These are phyloP conservation scores for Yarrowia galli DNA, from an alignment of 1,139 yeast genomes.

Conservation along the genomic window DNA sequence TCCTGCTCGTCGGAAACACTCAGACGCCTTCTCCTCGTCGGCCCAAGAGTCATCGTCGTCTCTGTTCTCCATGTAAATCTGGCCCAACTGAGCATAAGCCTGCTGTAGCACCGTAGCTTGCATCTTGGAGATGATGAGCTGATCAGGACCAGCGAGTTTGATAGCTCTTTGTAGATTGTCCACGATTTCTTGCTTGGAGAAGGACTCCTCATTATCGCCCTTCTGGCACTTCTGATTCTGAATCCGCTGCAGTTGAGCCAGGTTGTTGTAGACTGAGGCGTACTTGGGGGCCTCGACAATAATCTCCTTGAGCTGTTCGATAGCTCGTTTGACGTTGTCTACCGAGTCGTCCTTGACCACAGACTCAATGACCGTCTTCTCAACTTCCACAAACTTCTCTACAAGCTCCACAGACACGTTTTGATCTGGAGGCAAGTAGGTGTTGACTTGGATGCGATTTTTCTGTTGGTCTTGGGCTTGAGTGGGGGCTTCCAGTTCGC, in stretches of 20 bases:
- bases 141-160: conserved; percentile 45
- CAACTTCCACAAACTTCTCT: conserved; percentile 43
- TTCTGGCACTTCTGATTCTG: conserved; percentile 26
- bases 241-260: conserved; percentile 48
- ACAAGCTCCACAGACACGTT: conserved; percentile 42
- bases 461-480: conserved; percentile 22
- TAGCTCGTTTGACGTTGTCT: conserved; percentile 41
- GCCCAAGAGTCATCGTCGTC: conserved; percentile 45
- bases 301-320: conserved; percentile 43
- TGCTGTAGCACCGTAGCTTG: conserved; percentile 48
- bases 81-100: conserved; percentile 49
- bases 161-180: conserved; percentile 46
- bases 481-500: conserved; percentile 42
- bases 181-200: conserved; percentile 39
- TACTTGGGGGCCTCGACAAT: conserved; percentile 46
- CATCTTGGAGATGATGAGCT: conserved; percentile 46
- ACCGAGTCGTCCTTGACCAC: conserved; percentile 40
- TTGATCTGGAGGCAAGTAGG: conserved; percentile 45
- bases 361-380: conserved; percentile 45
- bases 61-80: conserved; percentile 44
- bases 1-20: conserved; percentile 46
- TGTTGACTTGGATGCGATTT: conserved; percentile 42
- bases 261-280: conserved; percentile 51
- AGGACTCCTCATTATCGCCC: conserved; percentile 8
- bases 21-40: conserved; percentile 47